Evolutionary conservation across 2,329 filamentous ascomycete genomes (phyloP), one percentile per base, ranked within the genome.

Genomic region (Fusarium sp.): DNA sequence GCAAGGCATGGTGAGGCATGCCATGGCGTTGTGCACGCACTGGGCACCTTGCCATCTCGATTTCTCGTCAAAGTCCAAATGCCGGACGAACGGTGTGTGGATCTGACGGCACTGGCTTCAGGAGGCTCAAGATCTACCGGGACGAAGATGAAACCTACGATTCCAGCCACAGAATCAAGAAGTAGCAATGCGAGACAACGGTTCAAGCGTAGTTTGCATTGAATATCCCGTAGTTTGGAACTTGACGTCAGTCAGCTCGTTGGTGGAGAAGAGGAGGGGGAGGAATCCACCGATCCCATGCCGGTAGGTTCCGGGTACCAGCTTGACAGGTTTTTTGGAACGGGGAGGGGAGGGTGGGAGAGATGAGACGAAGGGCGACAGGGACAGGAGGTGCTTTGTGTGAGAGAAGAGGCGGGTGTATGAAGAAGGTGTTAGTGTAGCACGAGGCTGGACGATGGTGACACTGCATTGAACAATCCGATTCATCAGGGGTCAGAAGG

Each of bases 121-220:
- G 72, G 62, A 60, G 62, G 66, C 45, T 56, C 64, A 62, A 64
- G 59, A 66, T 67, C 64, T 73, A 61, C 70, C 65, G 66, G 67
- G 75, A 71, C 60, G 67, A 72, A 73, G 54, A 73, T 76, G 72
- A 77, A 78, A 77, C 76, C 47, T 24, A 47, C n/a, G 29, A 70
- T 45, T 52, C 61, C 27, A 66, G 72, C 69, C 66, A 71, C 63
- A 62, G 52, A 75, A 73, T 50, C 57, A 52, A 45, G 40, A 62
- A 24, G 29, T 38, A 29, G 58, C 37, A 75, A 29, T 67, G 66
- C 60, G 69, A 75, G 69, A 75, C 69, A 63, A 56, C 59, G 50
- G 66, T 73, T 57, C 57, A 64, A 70, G 65, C 70, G 45, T 64
- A 59, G 66, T 35, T 42, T 64, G 69, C 38, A 70, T 50, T 34